These are phyloP conservation scores for Diaporthe vaccinii DNA, from an alignment of 2,329 filamentous ascomycete species.

Conservation along the genomic window DNA sequence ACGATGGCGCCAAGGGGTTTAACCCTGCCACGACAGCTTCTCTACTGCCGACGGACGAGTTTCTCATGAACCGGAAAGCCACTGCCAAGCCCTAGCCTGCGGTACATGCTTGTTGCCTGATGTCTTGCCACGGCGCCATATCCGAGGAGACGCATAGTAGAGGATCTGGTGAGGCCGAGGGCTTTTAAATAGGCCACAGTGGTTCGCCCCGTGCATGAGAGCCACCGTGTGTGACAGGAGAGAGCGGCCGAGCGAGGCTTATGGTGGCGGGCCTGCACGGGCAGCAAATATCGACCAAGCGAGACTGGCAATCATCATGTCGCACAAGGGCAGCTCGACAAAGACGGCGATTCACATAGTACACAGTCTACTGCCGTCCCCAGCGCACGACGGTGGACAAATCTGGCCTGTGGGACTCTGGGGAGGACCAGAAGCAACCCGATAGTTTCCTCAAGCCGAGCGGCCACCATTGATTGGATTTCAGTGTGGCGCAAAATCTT, in stretches of 20 bases:
- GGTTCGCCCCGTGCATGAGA: neutral
- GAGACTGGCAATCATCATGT: neutral
- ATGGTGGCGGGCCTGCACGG: too few species aligned
- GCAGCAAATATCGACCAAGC: neutral
- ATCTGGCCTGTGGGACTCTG: neutral
- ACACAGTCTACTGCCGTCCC: neutral
- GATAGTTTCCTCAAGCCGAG: too few species aligned
- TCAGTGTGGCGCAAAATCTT: too few species aligned
- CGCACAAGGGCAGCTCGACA: neutral
- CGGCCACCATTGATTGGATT: neutral
- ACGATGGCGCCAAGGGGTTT: neutral
- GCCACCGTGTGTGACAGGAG: neutral
- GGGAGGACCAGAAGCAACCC: neutral
- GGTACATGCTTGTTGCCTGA: neutral
- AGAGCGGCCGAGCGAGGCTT: neutral
- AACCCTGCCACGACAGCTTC: neutral
- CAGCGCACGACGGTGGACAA: neutral
- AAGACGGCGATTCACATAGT: neutral
- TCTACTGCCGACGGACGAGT: neutral
- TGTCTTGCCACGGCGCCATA: neutral
- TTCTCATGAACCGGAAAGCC: neutral
- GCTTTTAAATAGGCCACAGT: neutral
- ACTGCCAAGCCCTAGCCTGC: neutral
- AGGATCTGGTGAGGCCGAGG: neutral
- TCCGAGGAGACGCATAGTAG: neutral